phyloP scores from a whole-genome alignment of 2,329 filamentous ascomycete species.

The Xylariaceae sp. region DNA sequence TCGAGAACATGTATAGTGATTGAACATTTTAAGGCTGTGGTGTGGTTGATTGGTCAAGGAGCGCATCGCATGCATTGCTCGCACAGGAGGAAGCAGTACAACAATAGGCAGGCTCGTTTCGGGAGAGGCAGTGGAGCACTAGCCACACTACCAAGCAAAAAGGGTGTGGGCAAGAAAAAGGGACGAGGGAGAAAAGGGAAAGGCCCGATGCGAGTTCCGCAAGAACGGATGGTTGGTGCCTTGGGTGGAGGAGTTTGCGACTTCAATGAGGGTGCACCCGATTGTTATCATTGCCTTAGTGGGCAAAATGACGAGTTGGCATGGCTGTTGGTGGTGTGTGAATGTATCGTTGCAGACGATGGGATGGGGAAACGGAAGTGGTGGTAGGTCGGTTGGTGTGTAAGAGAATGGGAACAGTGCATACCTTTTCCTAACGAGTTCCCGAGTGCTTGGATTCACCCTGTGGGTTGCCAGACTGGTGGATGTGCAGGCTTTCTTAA shows the following conservation, averaged over 20 bases:
- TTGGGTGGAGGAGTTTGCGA: slow-evolving; percentile 41
- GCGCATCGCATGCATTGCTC: slow-evolving; percentile 34
- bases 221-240: slow-evolving; percentile 40
- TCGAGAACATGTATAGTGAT: slow-evolving; percentile 28
- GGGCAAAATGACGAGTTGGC: slow-evolving; percentile 36
- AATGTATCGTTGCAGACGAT: slow-evolving; percentile 44
- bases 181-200: slow-evolving; percentile 41
- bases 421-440: slow-evolving; percentile 41
- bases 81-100: slow-evolving; percentile 36
- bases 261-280: slow-evolving; percentile 40
- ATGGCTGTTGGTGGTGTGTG: slow-evolving; percentile 38
- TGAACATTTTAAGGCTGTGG: slow-evolving; percentile 35
- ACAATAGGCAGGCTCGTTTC: slow-evolving; percentile 36
- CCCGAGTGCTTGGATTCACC: slow-evolving; percentile 42
- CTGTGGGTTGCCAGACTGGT: slow-evolving; percentile 39
- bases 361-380: slow-evolving; percentile 38
- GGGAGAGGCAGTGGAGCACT: slow-evolving; percentile 38
- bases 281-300: slow-evolving; percentile 39
- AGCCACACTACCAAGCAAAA: slow-evolving; percentile 34
- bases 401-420: slow-evolving; percentile 30
- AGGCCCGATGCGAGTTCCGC: slow-evolving; percentile 42
- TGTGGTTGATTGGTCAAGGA: slow-evolving; percentile 36
- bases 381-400: slow-evolving; percentile 28
- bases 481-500: slow-evolving; percentile 35
- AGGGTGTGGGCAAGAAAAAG: slow-evolving; percentile 42